phyloP scores from a whole-genome alignment of 2,329 filamentous ascomycete genomes.

The Cytospora piceae region DNA sequence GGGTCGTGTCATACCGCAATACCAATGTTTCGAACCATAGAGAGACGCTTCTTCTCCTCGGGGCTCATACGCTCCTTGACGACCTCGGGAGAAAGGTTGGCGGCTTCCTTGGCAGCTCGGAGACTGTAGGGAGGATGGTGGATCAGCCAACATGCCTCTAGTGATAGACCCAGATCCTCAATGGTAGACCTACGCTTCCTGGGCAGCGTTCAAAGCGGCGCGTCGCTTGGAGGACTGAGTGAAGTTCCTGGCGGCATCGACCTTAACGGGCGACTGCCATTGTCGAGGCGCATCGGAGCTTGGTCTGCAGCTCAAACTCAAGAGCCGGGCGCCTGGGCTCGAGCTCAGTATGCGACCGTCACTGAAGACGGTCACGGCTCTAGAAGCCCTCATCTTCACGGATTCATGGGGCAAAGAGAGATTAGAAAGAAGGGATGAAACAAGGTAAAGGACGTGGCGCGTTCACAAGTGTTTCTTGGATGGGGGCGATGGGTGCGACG shows the following conservation, averaged over 20 bases:
- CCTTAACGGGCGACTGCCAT: conserved; percentile 39
- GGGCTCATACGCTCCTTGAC: conserved; percentile 81
- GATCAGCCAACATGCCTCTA: not conserved
- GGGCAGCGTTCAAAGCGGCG: conserved; percentile 41
- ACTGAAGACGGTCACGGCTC: conserved; percentile 44
- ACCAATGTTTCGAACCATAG: conserved; percentile 91
- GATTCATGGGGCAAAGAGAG: conserved; percentile 31
- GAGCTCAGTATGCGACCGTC: conserved; percentile 43
- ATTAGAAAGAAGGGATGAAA: conserved; percentile 29
- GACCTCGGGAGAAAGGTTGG: conserved; percentile 57
- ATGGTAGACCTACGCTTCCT: conserved; percentile 41
- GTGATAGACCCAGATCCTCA: no score
- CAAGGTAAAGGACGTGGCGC: conserved; percentile 22
- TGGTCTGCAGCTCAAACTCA: conserved; percentile 40
- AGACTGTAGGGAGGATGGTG: conserved; percentile 41
- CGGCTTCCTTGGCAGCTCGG: conserved; percentile 58
- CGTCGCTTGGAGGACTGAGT: conserved; percentile 42
- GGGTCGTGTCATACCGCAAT: conserved; percentile 71
- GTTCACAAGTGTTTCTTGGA: conserved; percentile 6
- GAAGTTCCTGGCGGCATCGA: conserved; percentile 45
- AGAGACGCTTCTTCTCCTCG: conserved; percentile 76
- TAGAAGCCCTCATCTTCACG: conserved; percentile 45
- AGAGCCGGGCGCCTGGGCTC: conserved; percentile 40
- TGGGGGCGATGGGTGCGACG: conserved; percentile 2
- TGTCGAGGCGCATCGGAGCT: conserved; percentile 37